Conservation (phyloP, 495 filamentous ascomycete genomes). For the Penicillium fimorum region DNA sequence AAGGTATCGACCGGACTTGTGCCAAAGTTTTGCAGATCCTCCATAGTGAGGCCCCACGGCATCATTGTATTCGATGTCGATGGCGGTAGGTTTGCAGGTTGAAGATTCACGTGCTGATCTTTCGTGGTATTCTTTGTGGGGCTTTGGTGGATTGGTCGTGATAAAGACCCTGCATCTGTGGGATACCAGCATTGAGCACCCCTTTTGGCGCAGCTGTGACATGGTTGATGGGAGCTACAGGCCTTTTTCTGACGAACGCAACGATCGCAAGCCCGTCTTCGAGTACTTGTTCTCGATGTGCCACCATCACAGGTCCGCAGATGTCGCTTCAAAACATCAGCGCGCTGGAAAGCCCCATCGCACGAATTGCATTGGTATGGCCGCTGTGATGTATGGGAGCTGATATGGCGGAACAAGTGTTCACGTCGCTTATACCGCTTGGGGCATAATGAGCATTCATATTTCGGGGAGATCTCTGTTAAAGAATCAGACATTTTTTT, state of each 20-base stretch:
- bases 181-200: slow-evolving; percentile 19
- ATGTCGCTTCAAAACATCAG: slow-evolving; percentile 23
- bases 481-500: neutral
- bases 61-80: neutral
- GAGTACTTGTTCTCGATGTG: slow-evolving; percentile 6
- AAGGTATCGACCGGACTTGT: slow-evolving; percentile 8
- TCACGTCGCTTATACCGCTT: slow-evolving; percentile 25
- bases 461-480: neutral
- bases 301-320: slow-evolving; percentile 16
- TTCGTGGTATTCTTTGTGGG: neutral
- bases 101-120: neutral
- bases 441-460: slow-evolving; percentile 18
- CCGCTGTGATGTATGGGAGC: slow-evolving; percentile 22
- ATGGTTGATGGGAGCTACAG: slow-evolving; percentile 24
- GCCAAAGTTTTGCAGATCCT: slow-evolving; percentile 5
- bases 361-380: slow-evolving; percentile 20
- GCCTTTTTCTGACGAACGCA: slow-evolving; percentile 29
- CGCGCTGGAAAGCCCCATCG: slow-evolving; percentile 19
- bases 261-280: slow-evolving; percentile 23
- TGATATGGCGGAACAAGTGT: slow-evolving; percentile 21
- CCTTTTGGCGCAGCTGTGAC: slow-evolving; percentile 17
- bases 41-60: slow-evolving; percentile 2
- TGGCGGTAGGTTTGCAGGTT: neutral
- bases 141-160: neutral
- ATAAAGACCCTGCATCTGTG: neutral